Conservation (phyloP, 2,329 filamentous ascomycete species). For the Claviceps arundinis region DNA sequence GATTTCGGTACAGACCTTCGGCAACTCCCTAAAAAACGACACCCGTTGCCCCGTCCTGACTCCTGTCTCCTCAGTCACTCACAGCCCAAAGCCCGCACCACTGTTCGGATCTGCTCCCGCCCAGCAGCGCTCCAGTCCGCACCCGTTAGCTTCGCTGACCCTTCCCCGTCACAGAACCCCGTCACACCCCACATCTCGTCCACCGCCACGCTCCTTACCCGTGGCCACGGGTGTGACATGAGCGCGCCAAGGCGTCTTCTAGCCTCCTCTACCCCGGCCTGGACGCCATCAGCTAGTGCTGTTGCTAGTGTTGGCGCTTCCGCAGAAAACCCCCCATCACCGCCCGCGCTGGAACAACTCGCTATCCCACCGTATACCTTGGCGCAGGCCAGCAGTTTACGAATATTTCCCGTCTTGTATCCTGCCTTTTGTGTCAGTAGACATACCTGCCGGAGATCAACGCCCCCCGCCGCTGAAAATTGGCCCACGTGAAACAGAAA, state of each 20-base stretch:
- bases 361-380: slow-evolving; percentile 66
- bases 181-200: slow-evolving; percentile 45
- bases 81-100: slow-evolving; percentile 31
- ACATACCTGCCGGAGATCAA: slow-evolving; percentile 47
- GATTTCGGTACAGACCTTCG: no score
- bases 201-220: slow-evolving; percentile 46
- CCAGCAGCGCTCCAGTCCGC: slow-evolving; percentile 46
- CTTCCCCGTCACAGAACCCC: slow-evolving; percentile 15
- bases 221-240: slow-evolving; percentile 71
- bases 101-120: slow-evolving; percentile 28
- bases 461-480: slow-evolving; percentile 25
- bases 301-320: background rate
- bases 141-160: slow-evolving; percentile 28
- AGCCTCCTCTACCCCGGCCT: slow-evolving; percentile 34
- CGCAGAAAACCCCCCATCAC: background rate
- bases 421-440: slow-evolving; percentile 62
- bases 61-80: background rate
- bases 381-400: slow-evolving; percentile 68
- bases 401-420: slow-evolving; percentile 70
- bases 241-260: slow-evolving; percentile 58
- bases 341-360: slow-evolving; percentile 24
- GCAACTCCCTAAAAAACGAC: no score
- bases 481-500: slow-evolving; percentile 59
- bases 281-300: slow-evolving; percentile 1
- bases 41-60: background rate